phyloP scores from a whole-genome alignment of 2,329 filamentous ascomycete genomes.

The Monosporascus sp. region DNA sequence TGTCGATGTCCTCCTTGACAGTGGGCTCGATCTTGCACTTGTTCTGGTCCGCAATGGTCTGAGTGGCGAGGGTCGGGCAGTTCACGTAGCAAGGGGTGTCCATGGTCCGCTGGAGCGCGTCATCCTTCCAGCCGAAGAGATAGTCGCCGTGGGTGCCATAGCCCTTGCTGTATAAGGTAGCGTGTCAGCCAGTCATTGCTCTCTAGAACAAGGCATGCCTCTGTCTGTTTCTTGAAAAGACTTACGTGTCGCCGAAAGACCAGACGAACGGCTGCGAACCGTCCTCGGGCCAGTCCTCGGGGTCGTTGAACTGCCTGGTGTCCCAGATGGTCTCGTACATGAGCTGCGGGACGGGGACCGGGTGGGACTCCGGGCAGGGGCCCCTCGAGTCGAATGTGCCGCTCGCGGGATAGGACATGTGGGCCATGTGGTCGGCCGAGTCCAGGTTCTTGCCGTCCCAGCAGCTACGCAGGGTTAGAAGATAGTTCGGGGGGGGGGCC shows the following conservation, averaged over 20 bases:
- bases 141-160: constrained; percentile 32
- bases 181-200: too few relatives aligned
- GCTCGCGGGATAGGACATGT: constrained; percentile 35
- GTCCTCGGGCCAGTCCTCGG: constrained; percentile 31
- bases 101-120: constrained; percentile 28
- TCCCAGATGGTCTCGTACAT: constrained; percentile 36
- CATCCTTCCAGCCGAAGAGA: constrained; percentile 38
- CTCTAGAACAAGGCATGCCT: neutral
- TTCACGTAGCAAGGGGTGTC: constrained; percentile 28
- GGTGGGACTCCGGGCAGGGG: constrained; percentile 32
- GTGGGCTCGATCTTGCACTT: constrained; percentile 25
- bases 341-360: constrained; percentile 34
- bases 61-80: constrained; percentile 26
- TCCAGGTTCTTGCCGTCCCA: constrained; percentile 42
- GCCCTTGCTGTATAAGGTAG: constrained; percentile 19
- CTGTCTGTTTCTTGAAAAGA: neutral
- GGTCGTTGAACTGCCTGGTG: constrained; percentile 30
- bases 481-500: constrained; percentile 25
- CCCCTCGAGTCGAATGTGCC: constrained; percentile 30
- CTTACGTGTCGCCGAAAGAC: constrained; percentile 24
- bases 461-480: constrained; percentile 29
- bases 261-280: constrained; percentile 31
- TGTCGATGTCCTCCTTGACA: constrained; percentile 26
- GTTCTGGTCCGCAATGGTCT: constrained; percentile 27
- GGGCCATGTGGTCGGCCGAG: constrained; percentile 35